Base-by-base conservation (phyloP, 2,329 filamentous ascomycete species). In the Penicillium sp. region DNA sequence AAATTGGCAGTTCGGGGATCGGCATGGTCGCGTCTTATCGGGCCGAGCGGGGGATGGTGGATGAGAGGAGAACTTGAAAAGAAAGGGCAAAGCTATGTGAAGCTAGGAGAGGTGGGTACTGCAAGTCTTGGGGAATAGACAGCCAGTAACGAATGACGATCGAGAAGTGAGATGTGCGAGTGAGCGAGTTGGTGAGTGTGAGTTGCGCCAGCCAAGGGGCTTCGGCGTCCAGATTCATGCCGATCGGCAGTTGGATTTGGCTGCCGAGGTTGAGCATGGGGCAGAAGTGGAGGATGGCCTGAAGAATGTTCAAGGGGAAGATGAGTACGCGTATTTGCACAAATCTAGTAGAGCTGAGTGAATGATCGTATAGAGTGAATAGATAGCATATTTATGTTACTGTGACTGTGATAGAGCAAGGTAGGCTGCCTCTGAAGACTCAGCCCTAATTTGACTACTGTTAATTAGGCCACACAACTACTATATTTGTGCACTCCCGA, bases 1-100 rank as follows among this genome's bases (percentile, higher is more conserved):
- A 76, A 17, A 76, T 58, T 26, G 74, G 74, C 9, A 76, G 60
- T 7, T 69, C 69, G 7, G 72, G 71, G 36, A 75, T 60, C 4
- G 68, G 66, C 34, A 66, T 56, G 18, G 36, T 44, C 27, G 47
- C 12, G 21, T 48, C 15, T 41, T 33, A 27, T 41, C 36, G 29
- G 34, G n/a, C 24, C 45, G 45, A 32, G 45, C 36, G 37, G 15
- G 13, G 21, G 34, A 37, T 21, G 23, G 4, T 8, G 3, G 5
- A 27, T 21, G 37, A 10, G 26, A 27, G 26, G 10, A n/a, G n/a
- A n/a, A n/a, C n/a, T n/a, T n/a, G 13, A 18, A 26, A 26, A 26
- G 36, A 27, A 10, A 6, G 23, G 7, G n/a, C 18, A 40, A 4
- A 27, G 13, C 13, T 37, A n/a, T 13, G 6, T 6, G 8, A 18